These are phyloP conservation scores for Wallacemonas sp. DNA, from an alignment of 208 protist genomes.

Conservation along the genomic window DNA sequence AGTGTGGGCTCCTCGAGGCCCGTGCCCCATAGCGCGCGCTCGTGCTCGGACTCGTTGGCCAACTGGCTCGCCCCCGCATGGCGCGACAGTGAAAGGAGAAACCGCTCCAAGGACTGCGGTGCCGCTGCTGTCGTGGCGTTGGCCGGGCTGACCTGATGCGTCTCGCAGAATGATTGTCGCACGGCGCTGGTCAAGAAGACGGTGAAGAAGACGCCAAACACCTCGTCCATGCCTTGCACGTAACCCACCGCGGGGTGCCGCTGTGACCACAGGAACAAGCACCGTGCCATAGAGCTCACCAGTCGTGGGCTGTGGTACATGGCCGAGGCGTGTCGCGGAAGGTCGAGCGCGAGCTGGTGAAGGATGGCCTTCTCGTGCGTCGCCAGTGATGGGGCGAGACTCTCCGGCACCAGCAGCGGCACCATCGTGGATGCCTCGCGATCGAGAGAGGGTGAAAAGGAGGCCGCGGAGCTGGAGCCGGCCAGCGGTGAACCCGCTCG, in stretches of 20 bases:
- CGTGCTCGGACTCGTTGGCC: too few species aligned
- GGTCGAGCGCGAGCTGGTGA: constrained; percentile 71
- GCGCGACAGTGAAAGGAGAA: too few species aligned
- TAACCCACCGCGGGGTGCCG: constrained; percentile 94
- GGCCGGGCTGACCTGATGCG: too few species aligned
- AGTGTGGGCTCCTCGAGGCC: constrained; percentile 15
- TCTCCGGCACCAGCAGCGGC: not conserved
- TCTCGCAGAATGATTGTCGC: constrained; percentile 25
- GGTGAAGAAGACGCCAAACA: constrained; percentile 91
- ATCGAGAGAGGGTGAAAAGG: too few species aligned
- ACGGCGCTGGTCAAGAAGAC: constrained; percentile 85
- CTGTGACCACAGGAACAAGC: constrained; percentile 93
- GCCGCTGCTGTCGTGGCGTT: not conserved
- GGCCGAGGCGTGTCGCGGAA: constrained; percentile 67
- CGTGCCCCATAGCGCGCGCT: too few species aligned
- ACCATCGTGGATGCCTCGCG: too few species aligned
- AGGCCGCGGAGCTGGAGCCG: too few species aligned
- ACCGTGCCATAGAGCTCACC: constrained; percentile 68
- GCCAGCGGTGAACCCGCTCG: too few species aligned
- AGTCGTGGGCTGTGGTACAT: constrained; percentile 58
- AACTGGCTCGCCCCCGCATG: too few species aligned
- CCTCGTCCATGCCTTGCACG: constrained; percentile 96
- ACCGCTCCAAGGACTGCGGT: too few species aligned
- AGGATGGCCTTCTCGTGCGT: constrained; percentile 65
- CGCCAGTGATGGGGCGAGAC: constrained; percentile 24